phyloP scores from a whole-genome alignment of 495 filamentous ascomycete species.

The Annulohypoxylon nitens region DNA sequence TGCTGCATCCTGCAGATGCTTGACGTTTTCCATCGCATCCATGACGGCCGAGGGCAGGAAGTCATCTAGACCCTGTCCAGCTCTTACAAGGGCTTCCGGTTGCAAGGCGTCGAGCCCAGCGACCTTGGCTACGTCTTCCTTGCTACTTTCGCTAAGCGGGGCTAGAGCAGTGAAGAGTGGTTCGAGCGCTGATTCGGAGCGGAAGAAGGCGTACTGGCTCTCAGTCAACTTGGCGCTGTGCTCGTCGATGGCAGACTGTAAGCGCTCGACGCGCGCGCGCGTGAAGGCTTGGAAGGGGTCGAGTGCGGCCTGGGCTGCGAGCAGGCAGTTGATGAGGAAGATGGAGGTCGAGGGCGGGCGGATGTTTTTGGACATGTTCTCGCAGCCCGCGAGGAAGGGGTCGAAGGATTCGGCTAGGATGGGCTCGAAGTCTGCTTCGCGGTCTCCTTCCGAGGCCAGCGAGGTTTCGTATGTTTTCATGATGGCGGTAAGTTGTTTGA shows the following conservation, averaged over 20 bases:
- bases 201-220: slow-evolving; percentile 75
- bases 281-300: slow-evolving; percentile 69
- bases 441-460: slow-evolving; percentile 66
- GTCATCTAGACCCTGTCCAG: slow-evolving; percentile 85
- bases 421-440: slow-evolving; percentile 77
- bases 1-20: slow-evolving; percentile 74
- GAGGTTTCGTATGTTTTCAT: slow-evolving; percentile 91
- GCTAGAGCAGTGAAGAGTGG: slow-evolving; percentile 73
- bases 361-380: slow-evolving; percentile 74
- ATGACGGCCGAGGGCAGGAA: slow-evolving; percentile 94
- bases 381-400: slow-evolving; percentile 82
- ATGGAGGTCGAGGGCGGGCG: slow-evolving; percentile 71
- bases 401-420: slow-evolving; percentile 87
- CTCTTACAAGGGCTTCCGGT: slow-evolving; percentile 69
- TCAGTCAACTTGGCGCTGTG: slow-evolving; percentile 64
- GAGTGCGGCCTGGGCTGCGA: slow-evolving; percentile 67
- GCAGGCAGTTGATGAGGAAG: slow-evolving; percentile 85
- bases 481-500: slow-evolving; percentile 77
- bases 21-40: slow-evolving; percentile 87
- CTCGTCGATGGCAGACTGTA: slow-evolving; percentile 62
- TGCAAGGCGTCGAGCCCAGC: slow-evolving; percentile 68
- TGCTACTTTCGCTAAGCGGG: slow-evolving; percentile 51
- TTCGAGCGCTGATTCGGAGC: slow-evolving; percentile 78
- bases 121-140: slow-evolving; percentile 54
- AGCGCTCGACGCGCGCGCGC: slow-evolving; percentile 53